These are phyloP conservation scores for Aotearoamyces nothofagi DNA, from an alignment of 2,329 filamentous ascomycete genomes.

Conservation along the genomic window DNA sequence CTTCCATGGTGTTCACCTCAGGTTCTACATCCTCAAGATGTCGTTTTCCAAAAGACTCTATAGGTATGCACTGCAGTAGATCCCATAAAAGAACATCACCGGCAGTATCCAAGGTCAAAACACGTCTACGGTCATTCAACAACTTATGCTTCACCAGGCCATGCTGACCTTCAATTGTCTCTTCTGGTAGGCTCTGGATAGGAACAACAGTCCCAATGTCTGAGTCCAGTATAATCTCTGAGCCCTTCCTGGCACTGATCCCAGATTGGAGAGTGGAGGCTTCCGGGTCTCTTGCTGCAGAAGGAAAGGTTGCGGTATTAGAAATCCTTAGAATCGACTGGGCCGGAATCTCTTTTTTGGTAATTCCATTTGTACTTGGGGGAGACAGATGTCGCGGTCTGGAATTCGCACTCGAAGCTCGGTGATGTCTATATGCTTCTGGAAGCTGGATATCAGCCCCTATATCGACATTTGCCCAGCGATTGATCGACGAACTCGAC, in stretches of 20 bases:
- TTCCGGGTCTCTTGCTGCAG: conserved; percentile 36
- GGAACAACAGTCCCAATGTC: conserved; percentile 39
- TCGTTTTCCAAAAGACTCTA: conserved; percentile 85
- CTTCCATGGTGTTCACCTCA: conserved; percentile 75
- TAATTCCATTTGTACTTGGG: conserved; percentile 18
- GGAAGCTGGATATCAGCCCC: conserved; percentile 53
- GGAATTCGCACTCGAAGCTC: conserved; percentile 28
- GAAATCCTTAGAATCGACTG: conserved; percentile 71
- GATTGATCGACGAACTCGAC: conserved; percentile 58
- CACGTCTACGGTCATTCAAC: conserved; percentile 77
- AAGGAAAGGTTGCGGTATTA: conserved; percentile 65
- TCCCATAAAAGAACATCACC: conserved; percentile 95
- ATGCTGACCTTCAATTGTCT: conserved; percentile 88
- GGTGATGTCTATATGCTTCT: conserved; percentile 33
- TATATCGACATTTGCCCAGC: conserved; percentile 70
- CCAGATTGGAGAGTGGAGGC: conserved; percentile 33
- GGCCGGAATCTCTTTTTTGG: conserved; percentile 56
- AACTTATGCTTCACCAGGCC: conserved; percentile 87
- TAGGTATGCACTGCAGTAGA: conserved; percentile 72
- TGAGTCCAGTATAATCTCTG: conserved; percentile 36
- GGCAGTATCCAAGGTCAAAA: conserved; percentile 84
- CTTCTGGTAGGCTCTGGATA: conserved; percentile 52
- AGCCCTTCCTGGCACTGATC: conserved; percentile 35
- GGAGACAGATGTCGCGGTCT: conserved; percentile 22
- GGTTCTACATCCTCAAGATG: conserved; percentile 86